phyloP scores from a whole-genome alignment of 176 grass and related monocot species.

The Urochloa ruziziensis region DNA sequence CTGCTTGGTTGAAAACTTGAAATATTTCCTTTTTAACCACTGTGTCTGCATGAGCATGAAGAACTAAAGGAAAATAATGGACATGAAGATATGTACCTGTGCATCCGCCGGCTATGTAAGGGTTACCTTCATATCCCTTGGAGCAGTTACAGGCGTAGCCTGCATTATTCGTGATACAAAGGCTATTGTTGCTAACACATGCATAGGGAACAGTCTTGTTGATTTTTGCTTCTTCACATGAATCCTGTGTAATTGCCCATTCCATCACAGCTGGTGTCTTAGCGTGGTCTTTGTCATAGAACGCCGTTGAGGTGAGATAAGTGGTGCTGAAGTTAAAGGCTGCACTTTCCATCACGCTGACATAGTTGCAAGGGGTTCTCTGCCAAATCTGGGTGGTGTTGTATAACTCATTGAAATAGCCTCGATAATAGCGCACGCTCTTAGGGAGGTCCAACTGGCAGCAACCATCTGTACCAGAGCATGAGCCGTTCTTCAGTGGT shows the following conservation, averaged over 20 bases:
- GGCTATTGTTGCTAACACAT: not conserved
- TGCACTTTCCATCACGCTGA: not conserved
- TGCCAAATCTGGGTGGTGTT: not conserved
- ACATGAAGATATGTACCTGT: not conserved
- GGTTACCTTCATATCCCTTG: not conserved
- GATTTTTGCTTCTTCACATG: not conserved
- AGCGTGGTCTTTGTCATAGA: not conserved
- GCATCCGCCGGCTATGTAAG: conserved; percentile 3
- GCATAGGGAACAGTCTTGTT: not conserved
- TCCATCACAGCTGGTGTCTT: not conserved
- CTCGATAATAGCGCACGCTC: not conserved
- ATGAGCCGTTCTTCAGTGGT: not conserved
- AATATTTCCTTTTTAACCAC: not conserved
- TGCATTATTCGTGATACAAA: not conserved
- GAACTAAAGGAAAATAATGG: not conserved
- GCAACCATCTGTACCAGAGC: not conserved
- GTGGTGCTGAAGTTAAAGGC: not conserved
- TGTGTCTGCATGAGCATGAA: not conserved
- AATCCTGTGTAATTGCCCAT: not conserved
- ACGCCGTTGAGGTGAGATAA: conserved; percentile 4
- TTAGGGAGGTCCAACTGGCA: not conserved
- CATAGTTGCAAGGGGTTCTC: not conserved
- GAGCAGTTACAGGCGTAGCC: conserved; percentile 23
- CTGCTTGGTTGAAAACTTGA: not conserved
- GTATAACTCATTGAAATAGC: not conserved